These are phyloP conservation scores for Globisporangium parvum DNA, from an alignment of 352 stramenopile species.

Conservation along the genomic window DNA sequence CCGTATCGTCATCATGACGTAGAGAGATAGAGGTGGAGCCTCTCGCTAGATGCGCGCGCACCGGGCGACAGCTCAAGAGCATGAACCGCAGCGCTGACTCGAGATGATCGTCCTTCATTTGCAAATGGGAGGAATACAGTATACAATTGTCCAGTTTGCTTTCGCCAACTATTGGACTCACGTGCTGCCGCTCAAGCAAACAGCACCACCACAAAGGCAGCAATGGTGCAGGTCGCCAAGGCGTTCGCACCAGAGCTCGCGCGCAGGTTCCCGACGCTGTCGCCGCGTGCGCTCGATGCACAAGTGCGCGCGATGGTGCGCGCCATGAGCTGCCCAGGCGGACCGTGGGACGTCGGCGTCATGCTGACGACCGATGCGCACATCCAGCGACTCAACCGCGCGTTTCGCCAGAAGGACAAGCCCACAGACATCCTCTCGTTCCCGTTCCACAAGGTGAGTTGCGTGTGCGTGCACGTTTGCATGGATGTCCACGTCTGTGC, in stretches of 20 bases:
- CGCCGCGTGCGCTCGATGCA: conserved; percentile 37
- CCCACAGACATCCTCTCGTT: conserved; percentile 82
- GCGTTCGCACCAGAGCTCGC: conserved; percentile 30
- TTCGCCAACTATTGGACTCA: too few relatives aligned
- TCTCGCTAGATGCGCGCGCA: too few relatives aligned
- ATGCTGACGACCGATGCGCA: conserved; percentile 77
- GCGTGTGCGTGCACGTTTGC: conserved; percentile 1
- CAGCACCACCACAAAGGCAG: too few relatives aligned
- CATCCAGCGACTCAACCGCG: conserved; percentile 69
- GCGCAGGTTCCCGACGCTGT: conserved; percentile 30
- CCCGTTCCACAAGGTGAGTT: conserved; percentile 59
- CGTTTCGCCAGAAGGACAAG: conserved; percentile 71
- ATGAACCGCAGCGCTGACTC: too few relatives aligned
- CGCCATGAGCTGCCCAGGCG: conserved; percentile 47
- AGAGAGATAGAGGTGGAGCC: too few relatives aligned
- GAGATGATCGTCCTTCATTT: too few relatives aligned
- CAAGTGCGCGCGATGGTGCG: conserved; percentile 71
- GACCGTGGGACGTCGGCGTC: conserved; percentile 66
- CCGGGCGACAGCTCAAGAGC: too few relatives aligned
- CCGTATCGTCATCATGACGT: too few relatives aligned
- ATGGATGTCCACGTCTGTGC: neutral
- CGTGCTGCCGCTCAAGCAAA: too few relatives aligned
- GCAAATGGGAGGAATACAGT: too few relatives aligned
- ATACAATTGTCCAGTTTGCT: too few relatives aligned
- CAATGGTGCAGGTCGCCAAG: conserved; percentile 58